Evolutionary conservation across 1,139 yeast species (phyloP), one percentile per base, ranked within the genome.

Genomic region (Magnusiomyces paraingens): DNA sequence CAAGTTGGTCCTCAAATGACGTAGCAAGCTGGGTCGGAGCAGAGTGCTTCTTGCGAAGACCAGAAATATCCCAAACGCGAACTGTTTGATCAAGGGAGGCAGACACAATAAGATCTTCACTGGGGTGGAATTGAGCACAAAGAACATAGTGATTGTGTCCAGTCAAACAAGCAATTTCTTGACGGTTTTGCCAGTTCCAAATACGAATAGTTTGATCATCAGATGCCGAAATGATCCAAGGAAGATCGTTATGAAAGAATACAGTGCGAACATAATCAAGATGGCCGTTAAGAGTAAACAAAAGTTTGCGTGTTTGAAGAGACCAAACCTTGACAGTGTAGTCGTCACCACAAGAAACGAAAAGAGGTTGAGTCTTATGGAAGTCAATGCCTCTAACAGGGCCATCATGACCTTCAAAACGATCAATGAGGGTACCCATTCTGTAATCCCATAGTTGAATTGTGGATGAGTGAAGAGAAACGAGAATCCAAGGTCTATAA

Each of bases 121-220:
- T 77, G 46, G 97, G 98, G 69, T 94, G 99, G 79, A 94, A 94
- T 72, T 88, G 95, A 1, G 99, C 98, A 63, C 95, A 86, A 95
- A 93, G 88, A 57, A 94, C 98, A 70, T 94, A 94, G 73, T 94
- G 99, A 72, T 90, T 91, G 72, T 94, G 99, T 58, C 99, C 99
- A 6, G 99, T 93, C 64, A 94, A 76, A 66, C 97, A 89, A 22
- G 99, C 98, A 66, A 94, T 86, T 68, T 93, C 98, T 70, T 90
- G 95, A 64, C 99, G 84, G 69, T 91, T 91, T 75, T 94, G 99
- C 99, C 99, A 94, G 73, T 94, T 94, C 99, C 99, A 94, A 63
- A 94, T 93, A 68, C 99, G 81, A 62, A 94, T 90, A 47, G 99
- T 94, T 73, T 94, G 99, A 75, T 94, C 99, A 70, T 94, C 99